phyloP scores from a whole-genome alignment of 495 filamentous ascomycete genomes.

The Tuber magnatum region DNA sequence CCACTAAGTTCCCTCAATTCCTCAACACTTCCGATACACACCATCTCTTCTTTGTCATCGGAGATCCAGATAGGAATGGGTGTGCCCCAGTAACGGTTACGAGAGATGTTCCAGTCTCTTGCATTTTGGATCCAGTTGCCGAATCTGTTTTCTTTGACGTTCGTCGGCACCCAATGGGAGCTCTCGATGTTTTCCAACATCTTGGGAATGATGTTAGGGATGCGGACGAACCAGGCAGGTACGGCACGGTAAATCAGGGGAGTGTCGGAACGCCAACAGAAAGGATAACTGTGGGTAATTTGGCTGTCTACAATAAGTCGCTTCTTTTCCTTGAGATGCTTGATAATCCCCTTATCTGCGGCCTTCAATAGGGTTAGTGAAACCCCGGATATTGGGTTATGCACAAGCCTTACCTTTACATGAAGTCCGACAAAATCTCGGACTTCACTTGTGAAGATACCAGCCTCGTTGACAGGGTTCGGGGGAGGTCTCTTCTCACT shows the following conservation, averaged over 20 bases:
- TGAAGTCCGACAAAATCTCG: slow-evolving; percentile 79
- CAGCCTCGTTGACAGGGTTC: slow-evolving; percentile 79
- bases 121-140: slow-evolving; percentile 80
- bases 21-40: slow-evolving; percentile 77
- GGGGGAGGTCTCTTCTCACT: slow-evolving; percentile 69
- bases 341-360: slow-evolving; percentile 92
- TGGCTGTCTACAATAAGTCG: slow-evolving; percentile 82
- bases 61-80: slow-evolving; percentile 89
- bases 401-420: slow-evolving; percentile 54
- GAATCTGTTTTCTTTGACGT: slow-evolving; percentile 89
- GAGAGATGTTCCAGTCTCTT: slow-evolving; percentile 94
- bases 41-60: slow-evolving; percentile 74
- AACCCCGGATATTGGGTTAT: neutral
- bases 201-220: slow-evolving; percentile 73
- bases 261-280: slow-evolving; percentile 92
- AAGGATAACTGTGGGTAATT: slow-evolving; percentile 88
- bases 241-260: slow-evolving; percentile 92
- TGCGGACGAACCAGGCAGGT: slow-evolving; percentile 91
- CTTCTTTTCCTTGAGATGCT: slow-evolving; percentile 71
- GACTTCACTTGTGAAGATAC: slow-evolving; percentile 72
- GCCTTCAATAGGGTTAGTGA: slow-evolving; percentile 42
- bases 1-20: slow-evolving; percentile 85
- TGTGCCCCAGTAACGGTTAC: slow-evolving; percentile 96
- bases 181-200: slow-evolving; percentile 85
- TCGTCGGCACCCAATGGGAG: slow-evolving; percentile 88